These are phyloP conservation scores for Talaromyces thailandensis DNA, from an alignment of 495 filamentous ascomycete genomes.

Conservation along the genomic window DNA sequence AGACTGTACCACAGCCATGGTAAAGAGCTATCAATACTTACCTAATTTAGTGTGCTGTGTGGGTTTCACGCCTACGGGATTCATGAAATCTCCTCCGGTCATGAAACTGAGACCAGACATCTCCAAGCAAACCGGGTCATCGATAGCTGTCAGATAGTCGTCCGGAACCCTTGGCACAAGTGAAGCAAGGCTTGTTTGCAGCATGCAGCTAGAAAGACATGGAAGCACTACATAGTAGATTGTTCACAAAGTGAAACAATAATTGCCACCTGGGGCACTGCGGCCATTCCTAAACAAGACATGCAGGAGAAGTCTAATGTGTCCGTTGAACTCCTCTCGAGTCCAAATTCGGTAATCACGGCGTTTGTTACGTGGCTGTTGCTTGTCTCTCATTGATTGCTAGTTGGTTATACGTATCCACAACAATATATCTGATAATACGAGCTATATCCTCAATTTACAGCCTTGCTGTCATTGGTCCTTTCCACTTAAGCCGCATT, in stretches of 20 bases:
- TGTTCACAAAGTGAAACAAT: constrained; percentile 1
- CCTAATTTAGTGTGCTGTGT: neutral
- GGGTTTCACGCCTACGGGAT: neutral
- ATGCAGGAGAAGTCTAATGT: neutral
- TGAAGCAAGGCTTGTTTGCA: neutral
- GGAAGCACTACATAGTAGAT: neutral
- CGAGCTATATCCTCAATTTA: neutral
- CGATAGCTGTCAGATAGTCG: neutral
- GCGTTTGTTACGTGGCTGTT: neutral
- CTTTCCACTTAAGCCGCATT: neutral
- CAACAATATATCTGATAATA: neutral
- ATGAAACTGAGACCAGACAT: constrained; percentile 4
- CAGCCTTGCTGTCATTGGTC: neutral
- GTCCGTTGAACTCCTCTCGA: neutral
- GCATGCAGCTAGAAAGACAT: neutral
- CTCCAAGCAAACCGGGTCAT: neutral
- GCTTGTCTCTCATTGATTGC: neutral
- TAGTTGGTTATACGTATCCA: neutral
- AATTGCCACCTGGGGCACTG: neutral
- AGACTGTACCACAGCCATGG: constrained; percentile 2
- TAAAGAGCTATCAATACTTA: neutral
- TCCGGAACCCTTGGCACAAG: neutral
- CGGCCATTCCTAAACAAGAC: neutral
- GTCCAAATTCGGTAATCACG: neutral
- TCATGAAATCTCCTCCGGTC: neutral